These are phyloP conservation scores for Lentinula sp. DNA, from an alignment of 768 basidiomycete species.

Conservation along the genomic window DNA sequence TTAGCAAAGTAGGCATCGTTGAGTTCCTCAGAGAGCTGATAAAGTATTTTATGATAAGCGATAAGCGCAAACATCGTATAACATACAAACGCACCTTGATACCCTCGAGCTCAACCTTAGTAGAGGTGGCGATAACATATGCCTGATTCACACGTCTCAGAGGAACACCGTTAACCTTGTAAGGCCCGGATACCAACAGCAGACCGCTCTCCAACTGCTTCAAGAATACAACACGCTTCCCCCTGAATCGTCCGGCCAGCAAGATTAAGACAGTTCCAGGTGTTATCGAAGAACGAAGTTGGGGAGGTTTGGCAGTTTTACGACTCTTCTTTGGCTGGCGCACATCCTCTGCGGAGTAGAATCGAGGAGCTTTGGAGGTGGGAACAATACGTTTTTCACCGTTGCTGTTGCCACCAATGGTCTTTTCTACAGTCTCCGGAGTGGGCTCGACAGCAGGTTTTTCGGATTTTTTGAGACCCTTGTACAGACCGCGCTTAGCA, in stretches of 20 bases:
- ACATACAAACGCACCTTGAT: slow-evolving; percentile 51
- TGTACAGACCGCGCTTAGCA: slow-evolving; percentile 78
- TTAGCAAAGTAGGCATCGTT: slow-evolving; percentile 94
- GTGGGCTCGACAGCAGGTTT: slow-evolving; percentile 55
- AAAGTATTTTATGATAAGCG: slow-evolving; percentile 6
- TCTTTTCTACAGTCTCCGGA: slow-evolving; percentile 67
- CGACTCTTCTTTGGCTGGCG: slow-evolving; percentile 87
- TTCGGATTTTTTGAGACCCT: slow-evolving; percentile 76
- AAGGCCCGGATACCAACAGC: slow-evolving; percentile 94
- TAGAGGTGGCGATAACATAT: slow-evolving; percentile 97
- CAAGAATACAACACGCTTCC: slow-evolving; percentile 97
- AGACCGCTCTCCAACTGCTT: slow-evolving; percentile 92
- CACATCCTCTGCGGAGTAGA: slow-evolving; percentile 95
- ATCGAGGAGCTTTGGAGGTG: slow-evolving; percentile 77
- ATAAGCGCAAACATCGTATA: neutral
- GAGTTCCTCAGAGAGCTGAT: slow-evolving; percentile 80
- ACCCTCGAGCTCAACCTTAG: slow-evolving; percentile 76
- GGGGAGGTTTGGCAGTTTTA: slow-evolving; percentile 74
- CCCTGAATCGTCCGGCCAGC: slow-evolving; percentile 95
- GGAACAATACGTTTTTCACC: slow-evolving; percentile 85
- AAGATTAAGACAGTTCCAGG: slow-evolving; percentile 95
- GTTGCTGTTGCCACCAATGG: slow-evolving; percentile 87
- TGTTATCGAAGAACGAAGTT: slow-evolving; percentile 82
- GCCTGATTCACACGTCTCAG: slow-evolving; percentile 97
- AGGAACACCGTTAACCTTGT: slow-evolving; percentile 97